Evolutionary conservation across 495 filamentous ascomycete species (phyloP).

Genomic region (Talaromyces thailandensis): DNA sequence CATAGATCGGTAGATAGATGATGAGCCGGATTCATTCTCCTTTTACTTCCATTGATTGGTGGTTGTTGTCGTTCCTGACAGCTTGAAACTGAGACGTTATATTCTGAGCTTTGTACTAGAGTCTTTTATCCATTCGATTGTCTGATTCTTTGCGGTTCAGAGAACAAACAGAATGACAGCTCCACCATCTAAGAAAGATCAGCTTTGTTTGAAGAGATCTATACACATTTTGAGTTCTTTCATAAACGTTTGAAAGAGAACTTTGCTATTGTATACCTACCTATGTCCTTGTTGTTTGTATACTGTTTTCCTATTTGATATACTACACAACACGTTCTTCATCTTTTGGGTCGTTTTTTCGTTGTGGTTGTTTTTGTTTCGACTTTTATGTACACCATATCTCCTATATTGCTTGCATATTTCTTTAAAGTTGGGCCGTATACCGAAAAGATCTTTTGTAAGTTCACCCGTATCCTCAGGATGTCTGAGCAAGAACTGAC

Average conservation of each 20-base stretch:
- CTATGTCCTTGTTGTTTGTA: background rate
- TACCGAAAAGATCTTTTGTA: background rate
- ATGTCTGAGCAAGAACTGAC: background rate
- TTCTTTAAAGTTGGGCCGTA: background rate
- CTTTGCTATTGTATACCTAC: background rate
- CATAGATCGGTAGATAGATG: background rate
- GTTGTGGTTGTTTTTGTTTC: background rate
- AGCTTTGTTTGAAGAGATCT: background rate
- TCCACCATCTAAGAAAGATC: background rate
- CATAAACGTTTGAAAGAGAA: background rate
- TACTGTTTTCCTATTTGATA: background rate
- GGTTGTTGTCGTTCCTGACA: background rate
- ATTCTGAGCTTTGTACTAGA: background rate
- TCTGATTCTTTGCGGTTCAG: background rate
- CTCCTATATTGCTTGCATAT: background rate
- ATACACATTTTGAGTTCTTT: background rate
- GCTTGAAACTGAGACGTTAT: background rate
- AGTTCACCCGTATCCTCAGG: background rate
- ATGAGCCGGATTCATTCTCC: background rate
- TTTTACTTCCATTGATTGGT: background rate
- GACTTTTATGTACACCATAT: constrained; percentile 1
- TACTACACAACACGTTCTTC: background rate
- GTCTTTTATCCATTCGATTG: background rate
- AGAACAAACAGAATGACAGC: constrained; percentile 4
- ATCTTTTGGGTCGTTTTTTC: background rate